Evolutionary conservation across 2,329 filamentous ascomycete species (phyloP), one percentile per base, ranked within the genome.

Genomic region (Colletotrichum sp.): DNA sequence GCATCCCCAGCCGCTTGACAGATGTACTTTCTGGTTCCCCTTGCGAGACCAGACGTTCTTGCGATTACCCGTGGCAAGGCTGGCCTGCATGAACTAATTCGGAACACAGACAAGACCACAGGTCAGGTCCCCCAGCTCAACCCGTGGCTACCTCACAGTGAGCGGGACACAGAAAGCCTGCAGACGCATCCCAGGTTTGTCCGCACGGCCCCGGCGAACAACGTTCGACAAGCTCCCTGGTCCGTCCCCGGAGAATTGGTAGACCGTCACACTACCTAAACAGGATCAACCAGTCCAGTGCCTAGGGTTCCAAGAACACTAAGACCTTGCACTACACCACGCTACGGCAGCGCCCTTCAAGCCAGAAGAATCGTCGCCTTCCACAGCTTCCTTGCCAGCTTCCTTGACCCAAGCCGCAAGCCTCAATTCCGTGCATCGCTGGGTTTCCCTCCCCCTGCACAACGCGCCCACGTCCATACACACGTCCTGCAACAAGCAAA

Each of bases 71-170:
- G 63, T 73, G 63, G 74, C 71, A 74, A 76, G 74, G 71, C 71
- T 74, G 74, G 71, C 71, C 74, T 74, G 74, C 74, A 76, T 76
- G 71, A 74, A 73, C 74, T 76, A 75, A 75, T 69, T 64, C 69
- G 56, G 73, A 75, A 69, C 55, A 75, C 71, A 76, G 64, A 69
- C 16, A 68, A 43, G 55, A 30, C 55, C 26, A 28, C 70, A 73
- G 69, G 64, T 75, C 73, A 69, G 69, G 55, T 73, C 55, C 73
- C 71, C 70, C 64, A 62, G 64, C 43, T 65, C n/a, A 59, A 24
- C 12, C 38, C 66, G 24, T 36, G 55, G 67, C 26, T 69, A 58
- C 66, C 24, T 61, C n/a, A 43, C 56, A 34, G 34, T 32, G 26
- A 69, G 69, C 69, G 69, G 73, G 62, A 67, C 62, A 72, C 52